Base-by-base conservation (phyloP, 2,329 filamentous ascomycete genomes). In the Apiospora saccharicola region DNA sequence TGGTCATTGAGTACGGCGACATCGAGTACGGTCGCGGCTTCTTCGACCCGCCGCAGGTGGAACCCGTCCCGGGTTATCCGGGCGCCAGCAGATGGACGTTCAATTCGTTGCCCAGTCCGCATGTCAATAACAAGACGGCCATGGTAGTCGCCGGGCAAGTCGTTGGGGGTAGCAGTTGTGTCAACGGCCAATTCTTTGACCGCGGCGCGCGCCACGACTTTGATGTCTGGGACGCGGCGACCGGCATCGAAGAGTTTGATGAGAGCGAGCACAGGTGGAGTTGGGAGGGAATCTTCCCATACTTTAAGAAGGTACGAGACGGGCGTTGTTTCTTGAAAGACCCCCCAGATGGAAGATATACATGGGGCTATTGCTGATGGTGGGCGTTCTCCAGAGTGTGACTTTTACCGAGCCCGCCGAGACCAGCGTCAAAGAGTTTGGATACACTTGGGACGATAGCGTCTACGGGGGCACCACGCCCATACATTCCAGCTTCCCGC, bases 181-280 rank as follows among this genome's bases (percentile, higher is more conserved):
- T 82, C 53, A 84, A 84, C 70, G 82, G 82, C 14, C 80, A 81
- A 78, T 81, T 83, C 75, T 81, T 83, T 70, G 82, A 83, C 72
- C 79, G 82, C n/a, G 79, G 79, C 3, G 79, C 80, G 8, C 79
- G 78, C n/a, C 76, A 76, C 71, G 82, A 83, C 75, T 81, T 81
- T 71, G 78, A 84, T 71, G 79, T 80, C 22, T 84, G 82, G 82
- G 77, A 77, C 46, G 74, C 74, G 1, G 74, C 81, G 30, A 80
- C 79, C 0, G 81, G 80, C 67, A 43, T 53, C 30, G 30, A 14
- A 2, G 30, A 19, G 46, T 69, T 69, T 41, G 68, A 69, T 19
- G 19, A 26, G 30, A 53, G 46, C 47, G 30, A 69, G 19, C 46
- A 69, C 30, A 43, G 34, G 4, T 84, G 83, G 83, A 77, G 80